Conservation (phyloP, 257 asterid species). For the Paraleonurus japonicus region DNA sequence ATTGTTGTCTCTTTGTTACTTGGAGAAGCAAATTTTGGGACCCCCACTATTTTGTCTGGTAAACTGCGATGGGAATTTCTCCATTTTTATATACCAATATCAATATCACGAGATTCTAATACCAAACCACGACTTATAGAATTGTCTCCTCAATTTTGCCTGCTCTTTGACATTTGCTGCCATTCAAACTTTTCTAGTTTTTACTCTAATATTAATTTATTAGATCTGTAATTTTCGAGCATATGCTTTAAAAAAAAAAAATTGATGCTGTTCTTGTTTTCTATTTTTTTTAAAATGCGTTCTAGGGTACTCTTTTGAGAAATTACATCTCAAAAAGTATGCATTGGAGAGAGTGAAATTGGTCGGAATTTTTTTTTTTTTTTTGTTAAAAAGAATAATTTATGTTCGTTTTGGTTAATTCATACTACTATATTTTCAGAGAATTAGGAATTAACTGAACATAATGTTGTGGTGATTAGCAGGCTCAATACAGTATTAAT, state of each 20-base stretch:
- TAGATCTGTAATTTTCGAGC: background rate
- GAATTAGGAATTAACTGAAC: too few relatives aligned
- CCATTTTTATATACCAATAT: constrained; percentile 29
- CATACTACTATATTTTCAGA: too few relatives aligned
- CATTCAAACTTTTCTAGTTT: constrained; percentile 11
- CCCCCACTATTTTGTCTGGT: constrained; percentile 34
- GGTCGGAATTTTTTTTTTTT: too few relatives aligned
- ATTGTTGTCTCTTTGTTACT: constrained; percentile 50
- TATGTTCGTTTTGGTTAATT: background rate
- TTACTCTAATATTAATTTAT: background rate
- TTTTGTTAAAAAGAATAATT: background rate
- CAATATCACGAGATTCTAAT: constrained; percentile 44
- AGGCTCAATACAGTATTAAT: too few relatives aligned
- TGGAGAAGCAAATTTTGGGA: constrained; percentile 50
- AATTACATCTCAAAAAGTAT: too few relatives aligned
- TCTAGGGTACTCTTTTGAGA: background rate
- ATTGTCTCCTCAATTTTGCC: constrained; percentile 37
- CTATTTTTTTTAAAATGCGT: background rate
- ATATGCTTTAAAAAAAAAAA: too few relatives aligned
- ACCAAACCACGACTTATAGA: constrained; percentile 22
- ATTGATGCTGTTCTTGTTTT: background rate
- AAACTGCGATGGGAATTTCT: constrained; percentile 26
- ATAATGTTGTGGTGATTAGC: too few relatives aligned
- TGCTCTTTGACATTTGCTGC: constrained; percentile 44
- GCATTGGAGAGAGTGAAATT: background rate